Conservation (phyloP, 441 rosid species). For the Daphne laureola region DNA sequence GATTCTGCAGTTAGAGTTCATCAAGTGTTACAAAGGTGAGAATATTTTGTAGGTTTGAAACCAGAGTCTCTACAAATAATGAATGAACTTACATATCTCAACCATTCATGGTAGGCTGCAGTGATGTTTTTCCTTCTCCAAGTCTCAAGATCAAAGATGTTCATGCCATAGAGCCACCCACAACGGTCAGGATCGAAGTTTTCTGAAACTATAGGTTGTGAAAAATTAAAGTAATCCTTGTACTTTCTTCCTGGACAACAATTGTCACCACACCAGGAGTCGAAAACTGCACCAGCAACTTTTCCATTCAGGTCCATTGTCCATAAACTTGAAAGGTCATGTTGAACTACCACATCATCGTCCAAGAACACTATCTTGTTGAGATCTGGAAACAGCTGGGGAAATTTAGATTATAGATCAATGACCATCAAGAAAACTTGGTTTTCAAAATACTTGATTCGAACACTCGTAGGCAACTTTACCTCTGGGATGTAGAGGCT, state of each 20-base stretch:
- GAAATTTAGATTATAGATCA: conserved; percentile 26
- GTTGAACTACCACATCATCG: conserved; percentile 87
- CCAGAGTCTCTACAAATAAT: background rate
- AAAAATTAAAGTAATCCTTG: conserved; percentile 76
- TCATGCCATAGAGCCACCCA: conserved; percentile 91
- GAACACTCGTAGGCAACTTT: conserved; percentile 15
- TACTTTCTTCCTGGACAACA: conserved; percentile 82
- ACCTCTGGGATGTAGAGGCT: conserved; percentile 81
- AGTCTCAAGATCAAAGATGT: conserved; percentile 72
- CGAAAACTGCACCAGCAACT: conserved; percentile 70
- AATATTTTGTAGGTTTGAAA: background rate
- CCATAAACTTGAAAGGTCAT: conserved; percentile 77
- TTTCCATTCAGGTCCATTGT: conserved; percentile 64
- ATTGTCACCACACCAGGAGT: conserved; percentile 65
- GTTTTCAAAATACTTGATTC: conserved; percentile 14
- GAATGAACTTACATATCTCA: conserved; percentile 47
- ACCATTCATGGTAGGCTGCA: conserved; percentile 55
- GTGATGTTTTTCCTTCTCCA: conserved; percentile 82
- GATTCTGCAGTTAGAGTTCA: conserved; percentile 36
- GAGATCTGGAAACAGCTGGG: conserved; percentile 92
- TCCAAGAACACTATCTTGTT: conserved; percentile 85
- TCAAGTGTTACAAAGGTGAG: too few species aligned
- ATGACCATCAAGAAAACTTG: conserved; percentile 9
- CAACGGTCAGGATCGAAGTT: conserved; percentile 49
- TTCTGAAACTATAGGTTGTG: conserved; percentile 57